Percentiles rank a stretch among this genome's conserved stretches.
phyloP scores from a whole-genome alignment of 352 stramenopile genomes.

The Phytophthora idaei region DNA sequence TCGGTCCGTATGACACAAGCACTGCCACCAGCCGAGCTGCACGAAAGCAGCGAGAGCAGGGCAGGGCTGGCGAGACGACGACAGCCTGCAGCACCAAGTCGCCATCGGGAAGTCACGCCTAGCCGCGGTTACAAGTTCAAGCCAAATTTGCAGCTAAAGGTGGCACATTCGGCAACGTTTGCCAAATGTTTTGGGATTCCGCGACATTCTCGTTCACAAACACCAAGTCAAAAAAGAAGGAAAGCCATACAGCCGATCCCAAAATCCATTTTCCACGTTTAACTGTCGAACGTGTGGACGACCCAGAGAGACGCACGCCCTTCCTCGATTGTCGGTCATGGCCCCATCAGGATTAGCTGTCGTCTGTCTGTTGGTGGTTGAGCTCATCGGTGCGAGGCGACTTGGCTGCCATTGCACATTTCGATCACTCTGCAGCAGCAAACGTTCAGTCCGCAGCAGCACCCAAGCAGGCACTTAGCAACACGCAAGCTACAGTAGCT shows the following conservation, averaged over 20 bases:
- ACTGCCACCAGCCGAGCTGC: constrained; percentile 13
- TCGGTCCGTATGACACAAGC: constrained; percentile 18
- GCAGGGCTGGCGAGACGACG: constrained; percentile 8
- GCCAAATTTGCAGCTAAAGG: constrained; percentile 8
- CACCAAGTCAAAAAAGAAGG: constrained; percentile 13
- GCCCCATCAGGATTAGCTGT: constrained; percentile 25
- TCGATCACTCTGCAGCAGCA: constrained; percentile 23
- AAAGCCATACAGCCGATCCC: neutral
- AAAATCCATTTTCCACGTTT: constrained; percentile 26
- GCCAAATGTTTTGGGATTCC: constrained; percentile 17
- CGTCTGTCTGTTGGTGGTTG: constrained; percentile 18
- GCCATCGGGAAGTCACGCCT: neutral
- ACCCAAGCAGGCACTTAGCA: constrained; percentile 3
- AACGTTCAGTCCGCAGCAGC: neutral
- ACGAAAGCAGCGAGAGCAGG: constrained; percentile 10
- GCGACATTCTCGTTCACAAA: constrained; percentile 26
- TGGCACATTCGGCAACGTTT: constrained; percentile 20
- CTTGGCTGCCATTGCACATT: constrained; percentile 36
- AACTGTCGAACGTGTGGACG: constrained; percentile 13
- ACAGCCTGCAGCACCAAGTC: neutral
- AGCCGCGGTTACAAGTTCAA: constrained; percentile 7
- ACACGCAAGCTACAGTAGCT: constrained; percentile 36
- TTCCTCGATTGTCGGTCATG: constrained; percentile 24
- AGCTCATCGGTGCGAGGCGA: constrained; percentile 8
- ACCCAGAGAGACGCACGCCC: constrained; percentile 20